Evolutionary conservation across 768 basidiomycete species (phyloP), one percentile per base, ranked within the genome.

Genomic region (Amanita brunnescens): DNA sequence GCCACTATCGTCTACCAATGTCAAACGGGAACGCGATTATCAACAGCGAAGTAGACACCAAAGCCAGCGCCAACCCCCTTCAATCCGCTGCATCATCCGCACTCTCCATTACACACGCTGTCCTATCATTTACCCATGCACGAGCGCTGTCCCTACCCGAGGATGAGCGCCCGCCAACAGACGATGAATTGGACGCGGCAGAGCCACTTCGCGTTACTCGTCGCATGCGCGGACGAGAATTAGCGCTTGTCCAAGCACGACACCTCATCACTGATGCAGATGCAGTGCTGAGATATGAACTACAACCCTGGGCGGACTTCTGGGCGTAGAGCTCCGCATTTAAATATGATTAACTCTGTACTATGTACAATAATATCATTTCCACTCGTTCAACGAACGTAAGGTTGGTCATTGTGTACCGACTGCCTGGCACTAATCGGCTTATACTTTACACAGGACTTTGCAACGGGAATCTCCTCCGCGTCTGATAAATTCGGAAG

Each of bases 161-260:
- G 49, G 76, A 74, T 4, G 82, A 86, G 30, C 72, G 79, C 23
- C 67, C 70, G 35, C 70, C 72, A 1, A 83, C 87, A 12, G 91
- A 94, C 60, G 86, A 88, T 49, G 92, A 95, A 64, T 66, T 79
- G 33, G 92, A 96, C 59, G 59, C 55, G 3, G 67, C 59, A 8
- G 77, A 89, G 44, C 83, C 84, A 2, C 72, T 83, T 58, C 73
- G 92, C 53, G 78, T 73, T 58, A 75, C 78, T 2, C 74, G 74
- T 54, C 74, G 93, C 47, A 91, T 95, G 87, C 77, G 84, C 34
- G 85, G 83, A 21, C 73, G 94, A 51, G 95, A 99, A 65, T 68
- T 99, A 51, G 78, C 86, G 50, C 72, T 98, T 20, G 71, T 99
- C 1, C 87, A 89, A 58, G 83, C 83, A 8, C 83, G 87, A 59